A percentile compares a stretch with the other conserved stretches of the same genome.
Evolutionary conservation across 306 rosid species (phyloP).

Genomic region (Heteromeles arbutifolia): DNA sequence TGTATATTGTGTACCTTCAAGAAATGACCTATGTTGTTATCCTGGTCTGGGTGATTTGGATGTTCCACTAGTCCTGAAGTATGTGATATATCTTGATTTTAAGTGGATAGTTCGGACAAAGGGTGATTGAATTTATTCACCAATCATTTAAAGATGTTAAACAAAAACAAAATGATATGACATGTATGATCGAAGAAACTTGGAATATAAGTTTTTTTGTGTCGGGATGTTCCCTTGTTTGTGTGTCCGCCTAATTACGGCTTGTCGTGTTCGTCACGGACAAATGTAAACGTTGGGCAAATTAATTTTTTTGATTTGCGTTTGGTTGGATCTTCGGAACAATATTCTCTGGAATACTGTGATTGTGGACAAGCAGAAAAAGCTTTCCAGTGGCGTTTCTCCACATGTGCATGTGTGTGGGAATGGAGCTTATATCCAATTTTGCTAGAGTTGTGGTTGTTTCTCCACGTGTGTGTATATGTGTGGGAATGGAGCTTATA

Average conservation of each 20-base stretch:
- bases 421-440: neutral
- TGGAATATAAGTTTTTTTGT: neutral
- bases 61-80: neutral
- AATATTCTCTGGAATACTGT: neutral
- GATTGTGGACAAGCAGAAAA: neutral
- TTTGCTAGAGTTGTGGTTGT: neutral
- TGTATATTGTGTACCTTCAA: neutral
- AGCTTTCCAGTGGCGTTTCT: neutral
- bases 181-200: neutral
- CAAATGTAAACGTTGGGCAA: neutral
- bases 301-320: neutral
- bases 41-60: neutral
- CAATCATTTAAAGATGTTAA: neutral
- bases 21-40: conserved; percentile 7
- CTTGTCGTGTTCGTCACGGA: neutral
- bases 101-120: neutral
- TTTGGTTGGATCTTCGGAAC: conserved; percentile 4
- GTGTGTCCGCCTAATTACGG: neutral
- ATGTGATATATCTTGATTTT: neutral
- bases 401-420: neutral
- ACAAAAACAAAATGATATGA: neutral
- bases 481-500: neutral
- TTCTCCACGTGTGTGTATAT: neutral
- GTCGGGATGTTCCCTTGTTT: neutral
- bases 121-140: neutral